Evolutionary conservation across 2,329 filamentous ascomycete species (phyloP), one percentile per base, ranked within the genome.

Genomic region (Alternaria sp.): DNA sequence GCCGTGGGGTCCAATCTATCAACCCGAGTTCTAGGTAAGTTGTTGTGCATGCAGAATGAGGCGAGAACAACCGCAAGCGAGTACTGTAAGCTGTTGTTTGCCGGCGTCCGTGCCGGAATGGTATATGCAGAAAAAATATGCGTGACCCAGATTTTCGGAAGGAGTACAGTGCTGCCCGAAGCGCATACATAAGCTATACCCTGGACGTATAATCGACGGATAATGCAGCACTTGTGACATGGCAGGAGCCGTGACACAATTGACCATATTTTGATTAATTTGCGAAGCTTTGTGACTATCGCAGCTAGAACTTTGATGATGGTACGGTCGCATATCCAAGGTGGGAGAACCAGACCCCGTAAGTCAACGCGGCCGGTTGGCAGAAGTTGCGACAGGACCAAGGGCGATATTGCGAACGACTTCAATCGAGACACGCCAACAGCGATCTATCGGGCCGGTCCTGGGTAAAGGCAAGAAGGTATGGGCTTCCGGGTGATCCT

Each of bases 401-500:
- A 21, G 46, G 43, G 28, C 23, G 45, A 28, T 47, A 26, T 43
- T 58, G 46, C 23, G 23, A 30, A 51, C 12, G 6, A 7, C 19
- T 30, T 28, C 25, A 51, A 30, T 26, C 28, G 19, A 45, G 21
- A 40, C 40, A 12, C 19, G 40, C 10, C n/a, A 36, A 47, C 30
- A 30, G 45, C 13, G 26, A 49, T 36, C 12, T 32, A 40, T 47
- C 56, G 54, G 56, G 15, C 52, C 56, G 44, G 44, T 15, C n/a
- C 55, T n/a, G 19, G 40, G 17, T 46, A 51, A 26, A 44, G 25
- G 19, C n/a, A 46, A 57, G 40, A 45, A 50, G 30, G 46, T 49
- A 44, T 46, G 59, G 17, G n/a, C 7, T 40, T 55, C 58, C 57
- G 57, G 51, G 44, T 25, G 57, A 45, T 45, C 36, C 65, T 86